These are phyloP conservation scores for Phytophthora constricta DNA, from an alignment of 352 stramenopile genomes.

Conservation along the genomic window DNA sequence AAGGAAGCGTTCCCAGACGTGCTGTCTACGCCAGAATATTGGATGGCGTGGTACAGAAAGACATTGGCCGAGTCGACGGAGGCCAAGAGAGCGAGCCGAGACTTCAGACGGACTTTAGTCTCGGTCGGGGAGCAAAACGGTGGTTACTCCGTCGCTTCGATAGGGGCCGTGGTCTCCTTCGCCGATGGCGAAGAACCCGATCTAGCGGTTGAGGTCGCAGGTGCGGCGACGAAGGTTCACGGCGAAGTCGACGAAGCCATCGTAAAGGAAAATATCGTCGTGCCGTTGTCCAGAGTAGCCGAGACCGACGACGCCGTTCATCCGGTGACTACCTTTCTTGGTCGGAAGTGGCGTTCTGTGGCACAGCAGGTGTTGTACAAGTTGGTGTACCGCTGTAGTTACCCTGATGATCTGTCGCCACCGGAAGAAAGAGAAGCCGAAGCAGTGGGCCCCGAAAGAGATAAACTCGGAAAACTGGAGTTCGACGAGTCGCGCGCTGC, in stretches of 20 bases:
- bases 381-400: neutral
- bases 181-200: neutral
- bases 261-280: neutral
- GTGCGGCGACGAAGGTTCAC: neutral
- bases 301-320: neutral
- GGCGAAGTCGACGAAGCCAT: neutral
- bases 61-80: neutral
- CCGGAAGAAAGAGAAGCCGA: neutral
- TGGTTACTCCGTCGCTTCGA: neutral
- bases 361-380: neutral
- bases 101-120: neutral
- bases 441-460: neutral
- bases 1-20: neutral
- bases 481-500: neutral
- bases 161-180: neutral
- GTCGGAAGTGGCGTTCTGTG: neutral
- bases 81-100: neutral
- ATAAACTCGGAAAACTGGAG: neutral
- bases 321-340: neutral
- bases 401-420: neutral
- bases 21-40: slow-evolving; percentile 4
- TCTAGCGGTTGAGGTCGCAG: neutral
- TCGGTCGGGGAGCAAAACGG: neutral
- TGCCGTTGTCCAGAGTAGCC: neutral
- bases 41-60: slow-evolving; percentile 1